phyloP scores from a whole-genome alignment of 345 rosid species.

The Syzygium oleosum region DNA sequence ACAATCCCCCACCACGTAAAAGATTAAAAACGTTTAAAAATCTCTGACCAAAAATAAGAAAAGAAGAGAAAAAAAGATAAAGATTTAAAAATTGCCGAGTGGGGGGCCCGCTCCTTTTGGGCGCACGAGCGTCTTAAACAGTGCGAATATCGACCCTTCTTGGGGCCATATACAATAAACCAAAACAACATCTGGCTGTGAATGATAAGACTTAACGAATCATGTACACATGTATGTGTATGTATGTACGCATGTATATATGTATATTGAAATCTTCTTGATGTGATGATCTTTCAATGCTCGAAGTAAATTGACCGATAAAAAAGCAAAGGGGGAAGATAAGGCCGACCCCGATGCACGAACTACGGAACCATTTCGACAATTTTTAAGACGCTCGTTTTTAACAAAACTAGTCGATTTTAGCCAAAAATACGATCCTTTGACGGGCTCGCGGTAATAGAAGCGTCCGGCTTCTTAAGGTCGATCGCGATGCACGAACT shows the following conservation, averaged over 20 bases:
- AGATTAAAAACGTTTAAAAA: too few species aligned
- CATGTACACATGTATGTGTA: too few species aligned
- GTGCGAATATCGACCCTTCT: neutral
- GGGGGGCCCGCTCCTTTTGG: neutral
- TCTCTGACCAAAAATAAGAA: too few species aligned
- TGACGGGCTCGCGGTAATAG: neutral
- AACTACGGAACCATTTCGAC: too few species aligned
- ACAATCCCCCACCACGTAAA: too few species aligned
- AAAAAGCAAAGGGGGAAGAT: neutral
- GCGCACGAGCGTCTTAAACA: conserved; percentile 14
- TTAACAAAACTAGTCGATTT: too few species aligned
- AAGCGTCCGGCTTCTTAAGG: neutral
- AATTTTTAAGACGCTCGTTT: too few species aligned
- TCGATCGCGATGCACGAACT: neutral
- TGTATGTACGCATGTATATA: neutral
- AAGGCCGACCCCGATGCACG: too few species aligned
- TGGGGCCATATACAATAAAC: neutral
- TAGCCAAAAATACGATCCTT: neutral
- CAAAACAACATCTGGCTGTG: fast-evolving
- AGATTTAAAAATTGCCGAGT: neutral
- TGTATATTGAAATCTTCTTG: neutral
- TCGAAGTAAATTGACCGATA: neutral
- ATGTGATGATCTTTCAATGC: neutral
- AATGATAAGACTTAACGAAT: neutral
- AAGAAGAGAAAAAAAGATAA: too few species aligned